Percentiles rank a stretch among this genome's conserved stretches.
phyloP scores from a whole-genome alignment of 2,329 filamentous ascomycete genomes.

The Xylaria arbuscula region DNA sequence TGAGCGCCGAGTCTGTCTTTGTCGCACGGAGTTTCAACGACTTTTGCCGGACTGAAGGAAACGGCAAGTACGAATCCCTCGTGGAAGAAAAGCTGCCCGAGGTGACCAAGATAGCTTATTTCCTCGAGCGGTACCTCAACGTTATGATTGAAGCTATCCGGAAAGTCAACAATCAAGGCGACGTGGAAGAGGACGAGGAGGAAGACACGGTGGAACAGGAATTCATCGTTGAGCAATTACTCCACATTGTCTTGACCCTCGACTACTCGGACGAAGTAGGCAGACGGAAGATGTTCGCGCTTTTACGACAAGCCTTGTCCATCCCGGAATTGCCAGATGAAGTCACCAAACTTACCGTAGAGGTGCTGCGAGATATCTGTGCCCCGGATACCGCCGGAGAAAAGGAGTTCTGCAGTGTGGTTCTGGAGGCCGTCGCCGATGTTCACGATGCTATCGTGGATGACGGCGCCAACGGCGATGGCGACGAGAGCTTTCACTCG shows the following conservation, averaged over 20 bases:
- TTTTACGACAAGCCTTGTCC: constrained; percentile 86
- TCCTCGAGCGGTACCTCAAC: constrained; percentile 82
- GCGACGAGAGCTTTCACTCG: constrained; percentile 90
- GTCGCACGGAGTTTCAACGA: constrained; percentile 94
- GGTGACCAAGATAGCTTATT: constrained; percentile 89
- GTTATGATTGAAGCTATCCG: constrained; percentile 73
- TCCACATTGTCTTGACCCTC: constrained; percentile 89
- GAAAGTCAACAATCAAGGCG: constrained; percentile 64
- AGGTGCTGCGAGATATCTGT: constrained; percentile 85
- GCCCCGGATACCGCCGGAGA: constrained; percentile 78
- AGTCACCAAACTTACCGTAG: constrained; percentile 86
- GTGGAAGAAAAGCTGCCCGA: constrained; percentile 95
- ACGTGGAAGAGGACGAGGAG: constrained; percentile 70
- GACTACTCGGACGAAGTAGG: constrained; percentile 99
- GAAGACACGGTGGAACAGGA: constrained; percentile 90
- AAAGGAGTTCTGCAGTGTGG: constrained; percentile 83
- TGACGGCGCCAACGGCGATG: constrained; percentile 65
- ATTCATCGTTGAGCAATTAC: constrained; percentile 94
- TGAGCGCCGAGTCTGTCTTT: constrained; percentile 88
- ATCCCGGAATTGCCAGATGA: constrained; percentile 91
- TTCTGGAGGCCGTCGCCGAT: constrained; percentile 94
- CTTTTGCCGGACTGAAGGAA: constrained; percentile 81
- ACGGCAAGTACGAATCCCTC: constrained; percentile 78
- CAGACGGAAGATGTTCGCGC: constrained; percentile 92
- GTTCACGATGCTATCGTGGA: constrained; percentile 93